Conservation (phyloP, 1,284 basidiomycete genomes). For the Waitea zeae region DNA sequence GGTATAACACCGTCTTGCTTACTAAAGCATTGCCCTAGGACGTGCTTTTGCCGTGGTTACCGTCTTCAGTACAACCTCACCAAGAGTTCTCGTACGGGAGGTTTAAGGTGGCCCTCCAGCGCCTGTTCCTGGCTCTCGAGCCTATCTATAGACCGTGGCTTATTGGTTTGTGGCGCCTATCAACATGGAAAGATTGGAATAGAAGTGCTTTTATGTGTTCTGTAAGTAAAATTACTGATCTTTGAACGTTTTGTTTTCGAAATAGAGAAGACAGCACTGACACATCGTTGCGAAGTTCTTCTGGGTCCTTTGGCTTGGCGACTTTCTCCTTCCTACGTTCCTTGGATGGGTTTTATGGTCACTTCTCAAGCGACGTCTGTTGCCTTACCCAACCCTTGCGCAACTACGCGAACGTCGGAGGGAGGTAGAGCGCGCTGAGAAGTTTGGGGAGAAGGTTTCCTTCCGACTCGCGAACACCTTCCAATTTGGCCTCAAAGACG, state of each 20-base stretch:
- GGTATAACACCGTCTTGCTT: not conserved
- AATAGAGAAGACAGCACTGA: too few relatives aligned
- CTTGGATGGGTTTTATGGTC: conserved; percentile 27
- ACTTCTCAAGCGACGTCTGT: conserved; percentile 28
- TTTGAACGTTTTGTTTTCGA: conserved; percentile 2
- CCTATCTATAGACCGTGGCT: conserved; percentile 32
- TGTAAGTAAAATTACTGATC: conserved; percentile 19
- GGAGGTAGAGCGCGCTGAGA: conserved; percentile 27
- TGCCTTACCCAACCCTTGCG: conserved; percentile 33
- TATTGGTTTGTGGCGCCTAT: conserved; percentile 20
- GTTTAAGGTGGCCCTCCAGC: conserved; percentile 30
- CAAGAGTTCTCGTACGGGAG: conserved; percentile 35
- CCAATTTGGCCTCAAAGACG: conserved; percentile 27
- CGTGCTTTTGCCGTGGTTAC: conserved; percentile 17
- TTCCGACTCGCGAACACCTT: conserved; percentile 26
- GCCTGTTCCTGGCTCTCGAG: conserved; percentile 33
- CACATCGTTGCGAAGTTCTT: conserved; percentile 22
- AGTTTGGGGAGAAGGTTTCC: conserved; percentile 32
- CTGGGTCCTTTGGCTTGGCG: conserved; percentile 46
- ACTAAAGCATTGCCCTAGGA: not conserved
- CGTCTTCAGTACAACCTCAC: conserved; percentile 17
- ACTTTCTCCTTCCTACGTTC: conserved; percentile 34
- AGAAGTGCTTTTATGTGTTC: conserved; percentile 30
- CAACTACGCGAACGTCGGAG: conserved; percentile 33
- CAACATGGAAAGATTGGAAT: conserved; percentile 33